Percentiles rank a stretch among this genome's conserved stretches.
Conservation (phyloP, 352 stramenopile species). For the Blastocystis hominis region DNA sequence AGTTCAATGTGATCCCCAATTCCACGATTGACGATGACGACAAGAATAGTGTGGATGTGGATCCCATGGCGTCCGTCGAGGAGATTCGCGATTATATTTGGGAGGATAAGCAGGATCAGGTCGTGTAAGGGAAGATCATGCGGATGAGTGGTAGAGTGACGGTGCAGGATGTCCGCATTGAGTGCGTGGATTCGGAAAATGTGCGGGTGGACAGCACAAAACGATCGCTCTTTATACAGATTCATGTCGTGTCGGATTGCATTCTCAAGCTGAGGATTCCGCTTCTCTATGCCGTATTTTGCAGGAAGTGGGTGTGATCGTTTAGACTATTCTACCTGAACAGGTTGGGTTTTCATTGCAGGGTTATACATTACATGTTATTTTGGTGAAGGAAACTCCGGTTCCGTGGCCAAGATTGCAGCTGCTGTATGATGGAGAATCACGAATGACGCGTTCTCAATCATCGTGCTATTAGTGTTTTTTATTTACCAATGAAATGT, state of each 20-base stretch:
- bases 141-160: neutral
- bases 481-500: neutral
- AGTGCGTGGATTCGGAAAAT: neutral
- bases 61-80: conserved; percentile 39
- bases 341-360: conserved; percentile 8
- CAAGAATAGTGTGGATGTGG: conserved; percentile 49
- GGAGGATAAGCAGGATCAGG: neutral
- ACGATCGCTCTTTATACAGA: conserved; percentile 32
- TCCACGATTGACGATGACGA: conserved; percentile 49
- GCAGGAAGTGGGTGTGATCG: neutral
- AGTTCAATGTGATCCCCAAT: conserved; percentile 55
- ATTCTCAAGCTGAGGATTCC: conserved; percentile 34
- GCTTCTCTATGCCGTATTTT: conserved; percentile 11
- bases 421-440: conserved; percentile 29
- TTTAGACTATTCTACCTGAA: conserved; percentile 32
- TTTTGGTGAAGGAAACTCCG: neutral
- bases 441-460: conserved; percentile 11
- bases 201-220: conserved; percentile 6
- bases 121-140: neutral
- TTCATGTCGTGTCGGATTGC: conserved; percentile 39
- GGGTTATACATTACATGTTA: neutral
- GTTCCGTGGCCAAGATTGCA: conserved; percentile 24
- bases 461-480: conserved; percentile 11
- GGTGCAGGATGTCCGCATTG: neutral
- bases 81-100: conserved; percentile 37